Conservation (phyloP, 306 rosid species). For the Delonix regia region DNA sequence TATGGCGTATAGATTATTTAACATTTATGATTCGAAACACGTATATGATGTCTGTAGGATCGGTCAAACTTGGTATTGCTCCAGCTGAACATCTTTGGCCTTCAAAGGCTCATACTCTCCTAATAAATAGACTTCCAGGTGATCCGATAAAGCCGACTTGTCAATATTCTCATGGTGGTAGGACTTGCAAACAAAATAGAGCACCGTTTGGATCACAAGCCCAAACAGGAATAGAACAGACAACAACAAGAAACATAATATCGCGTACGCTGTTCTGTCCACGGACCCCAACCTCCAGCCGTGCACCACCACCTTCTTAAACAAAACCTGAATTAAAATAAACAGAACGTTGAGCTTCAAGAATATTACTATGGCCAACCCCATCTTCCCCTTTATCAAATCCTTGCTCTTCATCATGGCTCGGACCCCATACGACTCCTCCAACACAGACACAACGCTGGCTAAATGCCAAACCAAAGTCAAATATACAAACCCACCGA, state of each 20-base stretch:
- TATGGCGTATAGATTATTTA: neutral
- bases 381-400: slow-evolving; percentile 63
- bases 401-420: slow-evolving; percentile 76
- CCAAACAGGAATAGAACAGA: slow-evolving; percentile 47
- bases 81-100: slow-evolving; percentile 70
- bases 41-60: too few species aligned
- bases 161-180: slow-evolving; percentile 82
- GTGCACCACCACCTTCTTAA: slow-evolving; percentile 45
- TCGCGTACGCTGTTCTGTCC: slow-evolving; percentile 42
- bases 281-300: slow-evolving; percentile 34
- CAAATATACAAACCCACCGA: slow-evolving; percentile 59
- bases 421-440: slow-evolving; percentile 59
- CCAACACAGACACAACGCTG: slow-evolving; percentile 68
- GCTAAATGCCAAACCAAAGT: slow-evolving; percentile 74
- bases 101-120: slow-evolving; percentile 74
- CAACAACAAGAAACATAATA: slow-evolving; percentile 50
- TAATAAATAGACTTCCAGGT: slow-evolving; percentile 56
- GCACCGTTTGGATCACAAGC: slow-evolving; percentile 66
- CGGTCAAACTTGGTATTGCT: slow-evolving; percentile 50
- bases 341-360: slow-evolving; percentile 13
- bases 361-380: slow-evolving; percentile 35
- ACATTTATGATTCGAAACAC: neutral
- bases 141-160: slow-evolving; percentile 74
- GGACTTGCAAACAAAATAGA: slow-evolving; percentile 86
- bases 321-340: slow-evolving; percentile 27